Base-by-base conservation (phyloP, 2,329 filamentous ascomycete species). In the Ophiocordyceps sinensis region DNA sequence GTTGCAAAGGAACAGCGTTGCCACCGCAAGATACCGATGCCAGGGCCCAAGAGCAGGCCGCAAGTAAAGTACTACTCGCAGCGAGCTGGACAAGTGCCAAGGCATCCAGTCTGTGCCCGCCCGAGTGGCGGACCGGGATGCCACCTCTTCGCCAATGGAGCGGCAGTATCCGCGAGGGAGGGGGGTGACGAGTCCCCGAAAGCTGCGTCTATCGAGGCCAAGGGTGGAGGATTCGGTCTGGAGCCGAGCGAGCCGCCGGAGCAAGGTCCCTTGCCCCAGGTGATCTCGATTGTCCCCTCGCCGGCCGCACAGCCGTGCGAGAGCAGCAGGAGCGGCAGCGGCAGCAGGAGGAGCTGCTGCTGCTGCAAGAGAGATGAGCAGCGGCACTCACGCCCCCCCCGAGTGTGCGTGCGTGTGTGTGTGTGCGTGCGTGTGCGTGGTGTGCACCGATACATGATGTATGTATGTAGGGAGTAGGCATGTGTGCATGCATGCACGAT, bases 221-320 rank as follows among this genome's bases (percentile, higher is more conserved):
- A 15, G 57, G 48, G 56, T 59, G 58, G 54, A 48, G 50, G 43
- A 39, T 46, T 60, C 53, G 55, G 57, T 52, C 53, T 58, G 49
- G 51, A 61, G 58, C 61, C 61, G 61, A 61, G 51, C 53, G 52
- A 60, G 56, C 53, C 55, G 57, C 58, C 56, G 51, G 47, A 41
- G 43, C 43, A 41, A 39, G 28, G 39, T 30, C 30, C 41, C 42
- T 38, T 43, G 42, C 43, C 30, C 36, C 30, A 44, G 37, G 32
- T 45, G 45, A 55, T 58, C 51, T 56, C 48, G 47, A 55, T 55
- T 48, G 30, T 38, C 32, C 40, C 15, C 14, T 11, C 11, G 14
- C 12, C 17, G 12, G 39, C 23, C n/a, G 36, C 37, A 14, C 26
- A 21, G 17, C 23, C 21, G 28, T 38, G 38, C 15, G 21, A 15